Base-by-base conservation (phyloP, 345 rosid species). In the Pistacia vera region DNA sequence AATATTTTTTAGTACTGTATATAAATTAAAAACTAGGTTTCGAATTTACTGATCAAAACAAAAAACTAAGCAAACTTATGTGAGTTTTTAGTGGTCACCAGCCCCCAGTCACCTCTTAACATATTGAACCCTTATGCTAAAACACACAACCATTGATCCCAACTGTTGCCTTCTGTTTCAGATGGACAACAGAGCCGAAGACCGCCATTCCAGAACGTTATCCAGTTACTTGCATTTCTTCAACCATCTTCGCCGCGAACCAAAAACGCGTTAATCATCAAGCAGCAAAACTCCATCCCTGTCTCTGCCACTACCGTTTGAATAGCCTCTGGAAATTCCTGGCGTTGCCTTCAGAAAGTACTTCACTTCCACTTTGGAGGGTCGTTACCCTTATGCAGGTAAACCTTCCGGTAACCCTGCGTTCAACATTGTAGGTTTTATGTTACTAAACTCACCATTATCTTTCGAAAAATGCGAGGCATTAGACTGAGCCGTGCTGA, bases 241-340 rank as follows among this genome's bases (percentile, higher is more conserved):
- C 74, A 0, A 91, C 92, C 61, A 87, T 62, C 8, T 87, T 89
- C 16, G 75, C 85, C 1, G 75, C 88, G 18, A 87, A 90, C 87
- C 91, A 83, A 41, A 35, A 90, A 90, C 2, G 87, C 92, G 49
- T 90, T 92, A 3, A 85, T 74, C 2, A 90, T 33, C 49, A 90
- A 62, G 71, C 87, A 84, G 56, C 72, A 80, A n/a, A 87, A 35
- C 8, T 22, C 56, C 66, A 30, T 64, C 28, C 88, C 86, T 0
- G 74, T 74, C 55, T 58, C 86, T 63, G 44, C 66, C 74, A 83
- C 81, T 0, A 82, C 82, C 12, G 4, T 56, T 5, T 75, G 59
- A 60, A 85, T 52, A 16, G 77, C 4, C 22, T 67, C 72, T 35
- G 25, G 20, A 84, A 81, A 66, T 83, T 88, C 30, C 35, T 85